These are phyloP conservation scores for Ogataea wickerhamii DNA, from an alignment of 805 yeast species.

Conservation along the genomic window DNA sequence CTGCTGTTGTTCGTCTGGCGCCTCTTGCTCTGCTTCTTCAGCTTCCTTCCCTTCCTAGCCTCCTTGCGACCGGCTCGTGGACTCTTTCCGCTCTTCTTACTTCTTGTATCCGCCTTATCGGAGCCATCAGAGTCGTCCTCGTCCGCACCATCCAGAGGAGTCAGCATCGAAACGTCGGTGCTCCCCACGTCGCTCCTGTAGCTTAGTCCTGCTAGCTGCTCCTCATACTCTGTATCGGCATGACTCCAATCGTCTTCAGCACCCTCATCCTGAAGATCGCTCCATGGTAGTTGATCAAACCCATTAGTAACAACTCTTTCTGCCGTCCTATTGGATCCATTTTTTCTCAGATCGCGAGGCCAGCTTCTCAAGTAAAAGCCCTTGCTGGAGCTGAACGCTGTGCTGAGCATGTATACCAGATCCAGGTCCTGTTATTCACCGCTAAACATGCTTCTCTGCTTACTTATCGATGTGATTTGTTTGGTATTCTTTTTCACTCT, in stretches of 20 bases:
- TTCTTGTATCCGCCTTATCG: not conserved
- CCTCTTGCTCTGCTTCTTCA: conserved; percentile 7
- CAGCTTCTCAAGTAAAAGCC: conserved; percentile 19
- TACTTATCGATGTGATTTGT: not conserved
- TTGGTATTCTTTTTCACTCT: too few species aligned
- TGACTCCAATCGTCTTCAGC: conserved; percentile 5
- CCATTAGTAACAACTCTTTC: conserved; percentile 34
- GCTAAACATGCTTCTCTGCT: not conserved
- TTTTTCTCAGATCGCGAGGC: conserved; percentile 13
- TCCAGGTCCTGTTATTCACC: not conserved
- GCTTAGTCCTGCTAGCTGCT: not conserved
- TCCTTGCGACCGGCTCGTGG: conserved; percentile 5
- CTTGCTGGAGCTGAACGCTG: conserved; percentile 14
- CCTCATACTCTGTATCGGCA: conserved; percentile 4
- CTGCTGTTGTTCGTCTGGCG: conserved; percentile 4
- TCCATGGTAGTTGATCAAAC: conserved; percentile 42
- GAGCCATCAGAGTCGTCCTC: not conserved
- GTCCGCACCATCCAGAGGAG: not conserved
- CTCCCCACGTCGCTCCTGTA: not conserved
- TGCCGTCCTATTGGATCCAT: conserved; percentile 3
- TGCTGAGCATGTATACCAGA: not conserved
- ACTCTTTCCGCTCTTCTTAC: not conserved
- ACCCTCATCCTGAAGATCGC: not conserved
- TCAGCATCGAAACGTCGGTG: not conserved
- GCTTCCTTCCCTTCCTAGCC: conserved; percentile 12